A percentile compares a stretch with the other conserved stretches of the same genome.
These are phyloP conservation scores for Calonectria fujianensis DNA, from an alignment of 2,329 filamentous ascomycete genomes.

Conservation along the genomic window DNA sequence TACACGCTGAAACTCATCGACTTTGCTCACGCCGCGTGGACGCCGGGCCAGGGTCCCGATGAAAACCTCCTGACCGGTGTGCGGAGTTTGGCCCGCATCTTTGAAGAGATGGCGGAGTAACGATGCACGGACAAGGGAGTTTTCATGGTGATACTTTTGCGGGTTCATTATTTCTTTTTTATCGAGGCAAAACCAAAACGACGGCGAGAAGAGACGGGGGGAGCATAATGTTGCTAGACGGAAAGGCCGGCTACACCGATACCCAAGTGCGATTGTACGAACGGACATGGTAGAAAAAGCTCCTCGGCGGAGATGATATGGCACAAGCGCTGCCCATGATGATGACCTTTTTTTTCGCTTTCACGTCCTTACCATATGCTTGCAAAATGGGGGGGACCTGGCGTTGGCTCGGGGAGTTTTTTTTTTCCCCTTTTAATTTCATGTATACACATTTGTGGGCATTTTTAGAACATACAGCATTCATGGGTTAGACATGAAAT, in stretches of 20 bases:
- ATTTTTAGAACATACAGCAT: slow-evolving; percentile 36
- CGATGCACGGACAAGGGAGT: slow-evolving; percentile 37
- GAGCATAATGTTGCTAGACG: slow-evolving; percentile 48
- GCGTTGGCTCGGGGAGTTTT: slow-evolving; percentile 43
- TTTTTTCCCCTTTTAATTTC: slow-evolving; percentile 11
- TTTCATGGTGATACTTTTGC: slow-evolving; percentile 50
- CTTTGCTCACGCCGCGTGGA: slow-evolving; percentile 94
- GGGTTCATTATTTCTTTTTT: slow-evolving; percentile 24
- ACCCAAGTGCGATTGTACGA: slow-evolving; percentile 52
- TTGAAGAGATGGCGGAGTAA: slow-evolving; percentile 76
- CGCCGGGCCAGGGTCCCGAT: slow-evolving; percentile 87
- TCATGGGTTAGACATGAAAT: slow-evolving; percentile 37
- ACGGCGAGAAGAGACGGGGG: slow-evolving; percentile 35
- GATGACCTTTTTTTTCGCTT: slow-evolving; percentile 43
- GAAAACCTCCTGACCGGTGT: slow-evolving; percentile 88
- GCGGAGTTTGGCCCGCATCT: slow-evolving; percentile 81
- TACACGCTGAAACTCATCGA: slow-evolving; percentile 93
- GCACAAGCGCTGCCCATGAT: slow-evolving; percentile 49
- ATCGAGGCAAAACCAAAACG: slow-evolving; percentile 30
- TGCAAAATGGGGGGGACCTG: slow-evolving; percentile 29
- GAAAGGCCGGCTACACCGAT: slow-evolving; percentile 51
- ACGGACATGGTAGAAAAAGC: slow-evolving; percentile 50
- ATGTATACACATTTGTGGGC: slow-evolving; percentile 39
- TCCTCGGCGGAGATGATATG: slow-evolving; percentile 49
- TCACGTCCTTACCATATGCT: slow-evolving; percentile 28